Conservation (phyloP, 306 rosid species). For the Alnus rubra region DNA sequence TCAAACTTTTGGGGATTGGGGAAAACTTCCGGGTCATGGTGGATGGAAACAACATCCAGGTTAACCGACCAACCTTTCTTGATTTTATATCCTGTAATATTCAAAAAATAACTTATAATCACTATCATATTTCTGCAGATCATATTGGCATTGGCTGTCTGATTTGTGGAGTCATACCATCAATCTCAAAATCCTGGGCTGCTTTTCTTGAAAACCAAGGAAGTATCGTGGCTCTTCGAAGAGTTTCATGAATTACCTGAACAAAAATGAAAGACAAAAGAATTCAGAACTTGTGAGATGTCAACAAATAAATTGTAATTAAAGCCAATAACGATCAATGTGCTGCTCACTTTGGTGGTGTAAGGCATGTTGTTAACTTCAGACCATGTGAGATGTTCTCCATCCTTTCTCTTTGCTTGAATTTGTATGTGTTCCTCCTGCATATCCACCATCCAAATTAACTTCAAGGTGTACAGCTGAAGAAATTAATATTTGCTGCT, state of each 20-base stretch:
- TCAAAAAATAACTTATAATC: not conserved
- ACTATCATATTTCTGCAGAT: not conserved
- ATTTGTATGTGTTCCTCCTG: slow-evolving; percentile 77
- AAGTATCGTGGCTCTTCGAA: slow-evolving; percentile 73
- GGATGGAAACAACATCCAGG: slow-evolving; percentile 86
- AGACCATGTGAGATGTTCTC: slow-evolving; percentile 69
- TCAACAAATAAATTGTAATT: not conserved
- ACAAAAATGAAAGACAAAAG: slow-evolving; percentile 11
- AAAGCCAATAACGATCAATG: not conserved
- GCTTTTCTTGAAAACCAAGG: slow-evolving; percentile 94
- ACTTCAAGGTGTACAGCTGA: not conserved
- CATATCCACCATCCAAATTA: slow-evolving; percentile 25
- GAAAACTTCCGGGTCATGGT: slow-evolving; percentile 63
- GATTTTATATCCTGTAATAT: slow-evolving; percentile 59
- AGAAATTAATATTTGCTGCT: slow-evolving; percentile 9
- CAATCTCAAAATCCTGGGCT: slow-evolving; percentile 77
- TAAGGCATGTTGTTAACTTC: slow-evolving; percentile 78
- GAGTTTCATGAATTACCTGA: slow-evolving; percentile 81
- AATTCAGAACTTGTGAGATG: not conserved
- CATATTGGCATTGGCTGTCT: not conserved
- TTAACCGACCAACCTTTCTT: slow-evolving; percentile 85
- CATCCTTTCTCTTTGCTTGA: slow-evolving; percentile 52
- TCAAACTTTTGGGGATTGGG: slow-evolving; percentile 67
- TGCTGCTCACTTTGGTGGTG: slow-evolving; percentile 63
- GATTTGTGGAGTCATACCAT: slow-evolving; percentile 42